These are phyloP conservation scores for Fomitopsis palustris DNA, from an alignment of 1,284 basidiomycete genomes.

Conservation along the genomic window DNA sequence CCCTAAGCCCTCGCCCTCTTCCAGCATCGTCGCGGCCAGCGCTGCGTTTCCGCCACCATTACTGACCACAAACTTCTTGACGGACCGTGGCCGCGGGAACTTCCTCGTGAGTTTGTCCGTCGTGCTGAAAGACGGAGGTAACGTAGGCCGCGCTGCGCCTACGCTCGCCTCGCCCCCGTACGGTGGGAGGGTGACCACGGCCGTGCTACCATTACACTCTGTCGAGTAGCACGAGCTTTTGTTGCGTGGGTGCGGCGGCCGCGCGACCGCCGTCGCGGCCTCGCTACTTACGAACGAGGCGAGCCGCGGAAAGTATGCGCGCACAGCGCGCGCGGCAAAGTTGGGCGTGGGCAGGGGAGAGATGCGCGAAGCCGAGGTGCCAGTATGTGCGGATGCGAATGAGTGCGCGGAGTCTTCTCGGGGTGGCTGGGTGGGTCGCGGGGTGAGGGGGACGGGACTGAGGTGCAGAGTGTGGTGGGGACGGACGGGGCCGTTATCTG, in stretches of 20 bases:
- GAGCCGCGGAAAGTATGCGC: slow-evolving; percentile 17
- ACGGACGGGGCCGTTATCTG: background rate
- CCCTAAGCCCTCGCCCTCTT: slow-evolving; percentile 37
- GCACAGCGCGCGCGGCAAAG: slow-evolving; percentile 9
- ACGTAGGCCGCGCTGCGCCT: slow-evolving; percentile 10
- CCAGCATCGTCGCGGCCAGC: slow-evolving; percentile 27
- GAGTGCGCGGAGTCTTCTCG: slow-evolving; percentile 9
- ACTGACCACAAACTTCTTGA: slow-evolving; percentile 24
- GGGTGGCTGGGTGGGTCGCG: slow-evolving; percentile 9
- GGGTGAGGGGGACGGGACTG: slow-evolving; percentile 20
- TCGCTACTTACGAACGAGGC: slow-evolving; percentile 7
- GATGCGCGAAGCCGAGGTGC: slow-evolving; percentile 6
- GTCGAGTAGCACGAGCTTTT: slow-evolving; percentile 6
- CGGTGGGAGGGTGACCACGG: slow-evolving; percentile 2
- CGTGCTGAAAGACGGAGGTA: slow-evolving; percentile 26
- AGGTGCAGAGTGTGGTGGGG: background rate
- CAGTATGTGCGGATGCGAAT: background rate
- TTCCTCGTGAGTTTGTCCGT: slow-evolving; percentile 49
- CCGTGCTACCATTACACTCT: slow-evolving; percentile 15
- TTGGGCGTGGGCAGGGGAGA: slow-evolving; percentile 20
- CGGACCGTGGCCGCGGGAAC: slow-evolving; percentile 44
- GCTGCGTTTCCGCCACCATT: slow-evolving; percentile 6
- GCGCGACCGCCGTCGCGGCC: background rate
- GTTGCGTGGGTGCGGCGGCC: slow-evolving; percentile 2
- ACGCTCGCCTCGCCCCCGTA: slow-evolving; percentile 11